phyloP scores from a whole-genome alignment of 768 basidiomycete species.

The Boletus sensibilis region DNA sequence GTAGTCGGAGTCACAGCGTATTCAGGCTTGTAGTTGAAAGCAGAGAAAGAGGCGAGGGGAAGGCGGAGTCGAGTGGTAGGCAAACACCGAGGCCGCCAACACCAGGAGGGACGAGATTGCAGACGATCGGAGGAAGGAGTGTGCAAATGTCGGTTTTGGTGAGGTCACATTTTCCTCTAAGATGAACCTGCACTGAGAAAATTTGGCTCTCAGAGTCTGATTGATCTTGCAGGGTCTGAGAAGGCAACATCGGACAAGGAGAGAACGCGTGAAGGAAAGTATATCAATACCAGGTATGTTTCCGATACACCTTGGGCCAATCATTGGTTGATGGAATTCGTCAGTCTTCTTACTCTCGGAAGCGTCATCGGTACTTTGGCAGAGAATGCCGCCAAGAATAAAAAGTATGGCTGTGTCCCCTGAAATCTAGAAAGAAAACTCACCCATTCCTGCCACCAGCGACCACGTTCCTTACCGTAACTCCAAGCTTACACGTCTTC shows the following conservation, averaged over 20 bases:
- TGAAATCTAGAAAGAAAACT: background rate
- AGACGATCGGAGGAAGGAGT: conserved; percentile 75
- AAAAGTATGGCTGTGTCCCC: conserved; percentile 44
- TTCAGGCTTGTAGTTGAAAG: conserved; percentile 93
- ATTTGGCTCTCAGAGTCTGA: conserved; percentile 61
- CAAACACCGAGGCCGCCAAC: conserved; percentile 57
- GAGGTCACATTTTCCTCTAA: conserved; percentile 8
- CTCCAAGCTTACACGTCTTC: conserved; percentile 89
- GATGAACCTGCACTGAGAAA: background rate
- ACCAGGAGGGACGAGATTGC: conserved; percentile 62
- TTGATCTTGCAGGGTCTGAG: conserved; percentile 96
- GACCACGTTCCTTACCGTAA: conserved; percentile 96
- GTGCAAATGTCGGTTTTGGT: conserved; percentile 78
- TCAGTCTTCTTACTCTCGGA: conserved; percentile 85
- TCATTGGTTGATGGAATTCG: background rate
- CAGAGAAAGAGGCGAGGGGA: conserved; percentile 62
- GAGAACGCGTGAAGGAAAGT: conserved; percentile 92
- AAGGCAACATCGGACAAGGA: conserved; percentile 95
- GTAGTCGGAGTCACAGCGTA: conserved; percentile 91
- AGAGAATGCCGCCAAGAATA: conserved; percentile 79
- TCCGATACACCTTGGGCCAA: background rate
- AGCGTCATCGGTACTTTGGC: conserved; percentile 90
- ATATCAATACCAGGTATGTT: conserved; percentile 84
- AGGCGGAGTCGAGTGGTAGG: conserved; percentile 37
- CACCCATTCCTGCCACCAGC: conserved; percentile 30